Percentiles rank a stretch among this genome's conserved stretches.
phyloP scores from a whole-genome alignment of 2,329 filamentous ascomycete genomes.

The Xylariaceae sp. region DNA sequence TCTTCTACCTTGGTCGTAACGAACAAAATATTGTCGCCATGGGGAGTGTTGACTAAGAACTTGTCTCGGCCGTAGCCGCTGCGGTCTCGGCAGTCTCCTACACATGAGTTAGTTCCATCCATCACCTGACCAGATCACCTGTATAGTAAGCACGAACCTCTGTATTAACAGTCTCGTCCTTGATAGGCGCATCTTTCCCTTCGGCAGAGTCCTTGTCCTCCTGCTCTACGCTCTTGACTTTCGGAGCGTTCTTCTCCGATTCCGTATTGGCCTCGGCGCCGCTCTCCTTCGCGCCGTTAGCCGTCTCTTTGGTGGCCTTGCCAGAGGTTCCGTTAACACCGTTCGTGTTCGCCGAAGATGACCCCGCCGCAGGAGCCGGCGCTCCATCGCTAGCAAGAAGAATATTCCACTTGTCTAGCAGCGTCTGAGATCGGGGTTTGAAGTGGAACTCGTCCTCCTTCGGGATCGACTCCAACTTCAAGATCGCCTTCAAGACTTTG shows the following conservation, averaged over 20 bases:
- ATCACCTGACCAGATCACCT: background rate
- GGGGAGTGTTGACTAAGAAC: conserved; percentile 5
- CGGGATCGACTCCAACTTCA: conserved; percentile 86
- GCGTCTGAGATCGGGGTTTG: conserved; percentile 78
- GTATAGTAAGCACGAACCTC: conserved; percentile 37
- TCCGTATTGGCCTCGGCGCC: conserved; percentile 33
- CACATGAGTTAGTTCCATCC: conserved; percentile 12
- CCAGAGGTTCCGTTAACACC: conserved; percentile 56
- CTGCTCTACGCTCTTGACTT: conserved; percentile 44
- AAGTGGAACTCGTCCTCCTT: conserved; percentile 89
- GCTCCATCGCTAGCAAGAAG: conserved; percentile 69
- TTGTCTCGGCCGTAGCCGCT: conserved; percentile 1
- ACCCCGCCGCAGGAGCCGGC: conserved; percentile 40
- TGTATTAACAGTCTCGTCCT: conserved; percentile 39
- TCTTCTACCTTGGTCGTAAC: conserved; percentile 15
- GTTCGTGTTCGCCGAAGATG: conserved; percentile 46
- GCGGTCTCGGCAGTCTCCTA: conserved; percentile 20
- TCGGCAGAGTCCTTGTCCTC: conserved; percentile 50
- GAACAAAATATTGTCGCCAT: background rate
- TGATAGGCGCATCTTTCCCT: conserved; percentile 36
- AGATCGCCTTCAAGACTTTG: conserved; percentile 94
- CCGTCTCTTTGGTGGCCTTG: conserved; percentile 42
- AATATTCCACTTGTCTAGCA: conserved; percentile 91
- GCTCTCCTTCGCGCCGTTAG: conserved; percentile 39
- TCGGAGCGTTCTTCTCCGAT: conserved; percentile 42